phyloP scores from a whole-genome alignment of 106 monocot genomes.

The Dendrobium catenatum region DNA sequence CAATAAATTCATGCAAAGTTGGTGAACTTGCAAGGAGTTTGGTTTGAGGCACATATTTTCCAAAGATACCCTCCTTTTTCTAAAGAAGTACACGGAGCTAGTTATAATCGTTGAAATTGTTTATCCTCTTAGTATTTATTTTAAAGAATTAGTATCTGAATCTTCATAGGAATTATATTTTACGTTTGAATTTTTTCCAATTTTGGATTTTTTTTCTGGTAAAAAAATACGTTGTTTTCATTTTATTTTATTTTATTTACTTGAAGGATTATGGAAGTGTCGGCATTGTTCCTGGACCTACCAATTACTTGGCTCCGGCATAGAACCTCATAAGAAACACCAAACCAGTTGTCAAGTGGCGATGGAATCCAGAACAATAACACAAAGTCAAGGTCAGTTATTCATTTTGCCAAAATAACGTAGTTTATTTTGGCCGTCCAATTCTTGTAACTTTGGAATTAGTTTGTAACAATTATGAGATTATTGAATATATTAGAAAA shows the following conservation, averaged over 20 bases:
- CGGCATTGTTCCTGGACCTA: constrained; percentile 1
- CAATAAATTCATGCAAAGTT: too few relatives aligned
- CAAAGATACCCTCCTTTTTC: too few relatives aligned
- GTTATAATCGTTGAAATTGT: background rate
- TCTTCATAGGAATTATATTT: background rate
- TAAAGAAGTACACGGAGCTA: too few relatives aligned
- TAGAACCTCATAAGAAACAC: background rate
- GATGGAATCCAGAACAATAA: background rate
- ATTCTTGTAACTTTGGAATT: background rate
- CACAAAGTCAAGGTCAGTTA: background rate
- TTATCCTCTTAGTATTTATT: background rate
- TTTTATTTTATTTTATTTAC: background rate
- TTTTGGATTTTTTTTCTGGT: background rate
- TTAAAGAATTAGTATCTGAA: background rate
- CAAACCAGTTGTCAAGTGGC: background rate
- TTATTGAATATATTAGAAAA: background rate
- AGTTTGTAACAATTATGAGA: background rate
- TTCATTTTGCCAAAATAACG: background rate
- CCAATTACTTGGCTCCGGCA: background rate
- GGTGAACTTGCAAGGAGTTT: too few relatives aligned
- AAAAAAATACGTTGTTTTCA: background rate
- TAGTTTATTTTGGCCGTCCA: background rate
- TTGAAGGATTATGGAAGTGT: background rate
- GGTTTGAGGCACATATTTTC: too few relatives aligned
- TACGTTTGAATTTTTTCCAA: background rate